These are phyloP conservation scores for Fusarium protoensiforme DNA, from an alignment of 2,329 filamentous ascomycete genomes.

Conservation along the genomic window DNA sequence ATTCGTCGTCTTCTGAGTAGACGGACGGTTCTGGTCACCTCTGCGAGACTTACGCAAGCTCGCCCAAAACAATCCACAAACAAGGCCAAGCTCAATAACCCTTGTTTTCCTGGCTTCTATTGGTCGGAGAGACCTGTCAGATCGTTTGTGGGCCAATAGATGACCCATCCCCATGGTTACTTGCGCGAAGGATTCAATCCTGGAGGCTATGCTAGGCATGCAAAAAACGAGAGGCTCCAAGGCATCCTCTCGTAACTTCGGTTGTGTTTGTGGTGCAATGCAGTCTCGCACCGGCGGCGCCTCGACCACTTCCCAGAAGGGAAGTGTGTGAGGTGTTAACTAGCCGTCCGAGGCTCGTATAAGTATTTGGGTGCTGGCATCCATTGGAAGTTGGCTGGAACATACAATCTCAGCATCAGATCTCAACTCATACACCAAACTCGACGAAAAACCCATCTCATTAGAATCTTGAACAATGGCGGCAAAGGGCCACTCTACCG, in stretches of 20 bases:
- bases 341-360: neutral
- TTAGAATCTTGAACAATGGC: constrained; percentile 15
- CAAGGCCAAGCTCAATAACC: constrained; percentile 12
- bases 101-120: neutral
- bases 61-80: constrained; percentile 15
- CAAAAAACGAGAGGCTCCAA: constrained; percentile 8
- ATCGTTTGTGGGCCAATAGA: constrained; percentile 13
- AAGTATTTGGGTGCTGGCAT: constrained; percentile 12
- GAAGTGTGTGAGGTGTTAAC: neutral
- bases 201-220: constrained; percentile 28
- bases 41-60: constrained; percentile 31
- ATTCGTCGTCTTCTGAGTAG: neutral
- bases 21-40: constrained; percentile 1
- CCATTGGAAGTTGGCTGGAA: neutral
- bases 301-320: constrained; percentile 23
- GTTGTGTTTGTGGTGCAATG: neutral
- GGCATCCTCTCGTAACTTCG: neutral
- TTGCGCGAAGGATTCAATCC: constrained; percentile 5
- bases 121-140: neutral
- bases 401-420: neutral
- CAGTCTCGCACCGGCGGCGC: neutral
- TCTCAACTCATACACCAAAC: neutral
- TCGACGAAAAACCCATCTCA: neutral
- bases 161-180: constrained; percentile 17
- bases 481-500: constrained; percentile 21